phyloP scores from a whole-genome alignment of 441 rosid genomes.

The Pelargonium cotyledonis region DNA sequence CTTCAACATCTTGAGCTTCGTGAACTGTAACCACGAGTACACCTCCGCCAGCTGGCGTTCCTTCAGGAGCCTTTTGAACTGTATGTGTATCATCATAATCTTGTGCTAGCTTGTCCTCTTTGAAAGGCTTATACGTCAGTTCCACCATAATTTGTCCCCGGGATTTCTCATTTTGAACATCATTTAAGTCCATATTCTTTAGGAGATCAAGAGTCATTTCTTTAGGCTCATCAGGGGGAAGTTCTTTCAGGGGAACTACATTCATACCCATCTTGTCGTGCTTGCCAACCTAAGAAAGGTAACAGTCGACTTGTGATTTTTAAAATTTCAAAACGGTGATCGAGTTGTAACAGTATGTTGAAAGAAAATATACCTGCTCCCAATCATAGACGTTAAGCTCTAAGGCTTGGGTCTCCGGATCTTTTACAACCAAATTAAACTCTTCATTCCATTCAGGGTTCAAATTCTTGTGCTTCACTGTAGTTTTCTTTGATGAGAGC shows the following conservation, averaged over 20 bases:
- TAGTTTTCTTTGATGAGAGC: constrained; percentile 78
- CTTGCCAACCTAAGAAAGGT: constrained; percentile 60
- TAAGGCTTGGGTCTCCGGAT: constrained; percentile 65
- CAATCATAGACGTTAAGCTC: constrained; percentile 75
- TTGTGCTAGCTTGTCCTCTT: constrained; percentile 56
- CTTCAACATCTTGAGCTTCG: constrained; percentile 91
- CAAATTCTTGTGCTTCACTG: constrained; percentile 86
- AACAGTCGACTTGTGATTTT: constrained; percentile 14
- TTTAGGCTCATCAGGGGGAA: constrained; percentile 59
- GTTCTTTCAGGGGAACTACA: constrained; percentile 70
- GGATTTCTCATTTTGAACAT: constrained; percentile 53
- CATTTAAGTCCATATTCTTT: constrained; percentile 60
- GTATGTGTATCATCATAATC: constrained; percentile 47
- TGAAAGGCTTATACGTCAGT: constrained; percentile 73
- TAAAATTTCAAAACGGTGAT: background rate
- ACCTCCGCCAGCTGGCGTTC: constrained; percentile 82
- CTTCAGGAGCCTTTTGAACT: constrained; percentile 76
- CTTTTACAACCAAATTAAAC: constrained; percentile 62
- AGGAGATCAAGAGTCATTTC: constrained; percentile 60
- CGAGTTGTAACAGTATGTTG: constrained; percentile 4
- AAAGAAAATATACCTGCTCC: constrained; percentile 66
- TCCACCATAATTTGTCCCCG: constrained; percentile 79
- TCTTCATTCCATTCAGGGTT: constrained; percentile 98
- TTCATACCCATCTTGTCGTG: constrained; percentile 88
- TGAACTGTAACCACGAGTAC: constrained; percentile 74